Base-by-base conservation (phyloP, 208 protist species). In the Wallacemonas collosoma region DNA sequence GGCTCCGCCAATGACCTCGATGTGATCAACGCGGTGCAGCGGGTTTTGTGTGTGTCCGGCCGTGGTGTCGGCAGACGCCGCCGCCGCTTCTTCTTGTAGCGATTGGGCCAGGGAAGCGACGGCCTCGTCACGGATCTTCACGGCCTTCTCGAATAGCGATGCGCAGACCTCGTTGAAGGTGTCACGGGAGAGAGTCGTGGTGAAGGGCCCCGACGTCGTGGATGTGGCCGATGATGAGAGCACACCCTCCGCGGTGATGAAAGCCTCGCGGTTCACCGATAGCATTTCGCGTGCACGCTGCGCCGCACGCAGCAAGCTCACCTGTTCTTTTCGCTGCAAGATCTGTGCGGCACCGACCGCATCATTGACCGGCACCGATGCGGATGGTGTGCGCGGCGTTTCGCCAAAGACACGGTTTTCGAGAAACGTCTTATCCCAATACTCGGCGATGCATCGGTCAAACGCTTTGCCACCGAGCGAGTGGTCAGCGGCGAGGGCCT, bases 391-490 rank as follows among this genome's bases (percentile, higher is more conserved):
- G 26, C 26, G 26, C 26, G 26, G 26, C 26, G 26, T 26, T 26
- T 26, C 26, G 3, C 57, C 39, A 54, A 88, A 26, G 7, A 79
- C 60, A 43, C 72, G 53, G 53, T 75, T 43, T 75, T 60, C 58
- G 36, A 93, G 86, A 69, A 90, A 90, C 15, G 73, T 61, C 12
- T 55, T 55, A 72, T 95, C 93, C 48, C 93, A 86, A 64, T 93
- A 82, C 35, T 82, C 70, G 12, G 93, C 96, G 48, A 98, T 89
- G 55, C 89, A 95, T 41, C 61, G 79, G 55, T 98, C 95, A 73
- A 98, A 97, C 68, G 88, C 71, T 7, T 79, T 68, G 3, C 95
- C 96, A 48, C 96, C 96, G 41, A 98, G 79, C 38, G 70, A 79
- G 26, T 68, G 72, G 67, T 95, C 85, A 43, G 65, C 85, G 5